phyloP scores from a whole-genome alignment of 768 basidiomycete genomes.

The Albatrellus ellisii region DNA sequence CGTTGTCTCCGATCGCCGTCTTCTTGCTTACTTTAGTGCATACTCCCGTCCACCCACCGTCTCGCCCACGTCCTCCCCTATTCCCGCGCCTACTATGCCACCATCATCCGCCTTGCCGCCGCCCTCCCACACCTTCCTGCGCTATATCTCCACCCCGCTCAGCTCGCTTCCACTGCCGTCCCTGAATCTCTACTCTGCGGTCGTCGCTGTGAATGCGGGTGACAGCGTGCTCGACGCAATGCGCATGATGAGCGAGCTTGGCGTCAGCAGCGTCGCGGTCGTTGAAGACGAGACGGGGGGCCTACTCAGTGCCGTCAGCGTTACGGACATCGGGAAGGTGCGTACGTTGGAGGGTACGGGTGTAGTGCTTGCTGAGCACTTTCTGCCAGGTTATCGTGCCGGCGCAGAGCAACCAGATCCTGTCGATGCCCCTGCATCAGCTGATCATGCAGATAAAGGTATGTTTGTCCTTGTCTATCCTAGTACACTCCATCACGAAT shows the following conservation, averaged over 20 bases:
- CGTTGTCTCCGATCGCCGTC: conserved; percentile 60
- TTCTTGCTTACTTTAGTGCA: conserved; percentile 56
- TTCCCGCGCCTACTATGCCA: neutral
- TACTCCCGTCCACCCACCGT: conserved; percentile 26
- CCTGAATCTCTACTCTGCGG: conserved; percentile 44
- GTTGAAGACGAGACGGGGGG: conserved; percentile 49
- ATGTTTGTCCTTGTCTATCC: neutral
- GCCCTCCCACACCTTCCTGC: conserved; percentile 23
- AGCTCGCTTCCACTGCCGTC: conserved; percentile 47
- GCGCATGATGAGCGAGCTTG: conserved; percentile 76
- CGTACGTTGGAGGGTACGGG: neutral
- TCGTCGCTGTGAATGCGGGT: conserved; percentile 48
- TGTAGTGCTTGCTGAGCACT: neutral
- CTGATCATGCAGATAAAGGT: conserved; percentile 69
- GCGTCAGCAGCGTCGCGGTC: conserved; percentile 74
- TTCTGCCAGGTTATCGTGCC: conserved; percentile 55
- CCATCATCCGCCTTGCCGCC: neutral
- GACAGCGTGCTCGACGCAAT: conserved; percentile 68
- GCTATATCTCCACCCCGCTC: conserved; percentile 41
- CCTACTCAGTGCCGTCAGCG: conserved; percentile 65
- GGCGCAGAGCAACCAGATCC: conserved; percentile 65
- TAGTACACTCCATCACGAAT: neutral
- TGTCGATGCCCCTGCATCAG: conserved; percentile 53
- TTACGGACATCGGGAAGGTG: conserved; percentile 73
- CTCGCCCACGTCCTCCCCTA: neutral